Evolutionary conservation across 2,329 filamentous ascomycete species (phyloP), one percentile per base, ranked within the genome.

Genomic region (Microdochium nivale): DNA sequence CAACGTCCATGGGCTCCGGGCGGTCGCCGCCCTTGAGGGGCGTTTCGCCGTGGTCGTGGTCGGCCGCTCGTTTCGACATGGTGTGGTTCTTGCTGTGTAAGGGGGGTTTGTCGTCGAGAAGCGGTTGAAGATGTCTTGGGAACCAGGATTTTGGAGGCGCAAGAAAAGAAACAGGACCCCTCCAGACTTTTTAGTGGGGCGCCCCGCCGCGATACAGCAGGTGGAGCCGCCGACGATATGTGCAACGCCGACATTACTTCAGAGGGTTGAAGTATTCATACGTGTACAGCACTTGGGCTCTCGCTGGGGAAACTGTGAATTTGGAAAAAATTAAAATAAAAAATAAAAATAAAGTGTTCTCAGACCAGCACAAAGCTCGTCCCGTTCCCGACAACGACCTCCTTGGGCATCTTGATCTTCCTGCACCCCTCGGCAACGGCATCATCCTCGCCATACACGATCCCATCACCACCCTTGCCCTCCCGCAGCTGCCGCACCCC

Each of bases 1-100:
- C 82, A 50, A 88, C 78, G 53, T 86, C 87, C 78, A 82, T 82
- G 55, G 79, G 75, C 56, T 84, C 80, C 4, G 80, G 81, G 35
- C 81, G 78, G 23, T 77, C 75, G 49, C 82, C 80, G 53, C 76
- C 75, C 69, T 86, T 86, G 59, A 84, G 73, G 25, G 80, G 74
- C 32, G 66, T 65, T 35, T 72, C 70, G 47, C 68, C 72, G 37
- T 72, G 67, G 27, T 73, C 72, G 50, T 67, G 60, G 50, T 80
- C 79, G 23, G 79, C 80, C 32, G 74, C 69, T 51, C 81, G 76
- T 67, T 85, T 85, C 52, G 80, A 80, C 81, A 85, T 84, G 55
- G 54, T 63, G 49, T n/a, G 19, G 21, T 24, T 37, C 33, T 51
- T 14, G 14, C 24, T 21, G 30, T 43, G 23, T 51, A 32, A 19